Evolutionary conservation across 352 stramenopile species (phyloP), one percentile per base, ranked within the genome.

Genomic region (Globisporangium cystogenes): DNA sequence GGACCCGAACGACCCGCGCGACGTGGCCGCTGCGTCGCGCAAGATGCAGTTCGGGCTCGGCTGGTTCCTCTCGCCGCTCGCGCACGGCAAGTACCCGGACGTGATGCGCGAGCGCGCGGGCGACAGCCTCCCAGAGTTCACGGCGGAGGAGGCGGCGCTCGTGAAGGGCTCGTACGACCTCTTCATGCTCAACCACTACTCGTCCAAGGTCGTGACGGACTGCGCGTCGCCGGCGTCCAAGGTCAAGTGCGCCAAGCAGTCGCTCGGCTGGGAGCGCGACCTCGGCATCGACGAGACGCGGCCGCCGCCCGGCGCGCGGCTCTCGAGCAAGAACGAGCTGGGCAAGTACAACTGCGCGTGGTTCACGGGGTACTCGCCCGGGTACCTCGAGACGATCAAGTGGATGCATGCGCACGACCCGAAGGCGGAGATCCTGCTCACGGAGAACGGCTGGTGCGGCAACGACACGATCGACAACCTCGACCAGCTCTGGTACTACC

Each of bases 41-140:
- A 83, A 86, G 42, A 89, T 97, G 61, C 74, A 97, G 43, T 98
- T 97, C 51, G 71, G 85, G 48, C 70, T 98, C 18, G 90, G 77
- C 20, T 98, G 93, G 92, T 96, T 97, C 55, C 66, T 88, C n/a
- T 84, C 96, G 53, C 96, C 96, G 3, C 76, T 98, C 31, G 81
- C 87, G 21, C 64, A 66, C 4, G 95, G 95, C 48, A 82, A 98
- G 31, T 98, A 98, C 65, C 95, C 96, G 1, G 46, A 68, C 16
- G 73, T 87, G 26, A 98, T 99, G 94, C 80, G 75, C 35, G 53
- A 90, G 36, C 72, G 75, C 42, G 73, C 87, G 4, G 82, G 88
- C 4, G 65, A 76, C 15, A 70, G 81, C 23, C 65, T 99, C 24
- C 93, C 93, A 2, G 43, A 48, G 36, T 98, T 98, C 61, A 96